Conservation (phyloP, 176 grass and related monocot genomes). For the Avena eriantha region DNA sequence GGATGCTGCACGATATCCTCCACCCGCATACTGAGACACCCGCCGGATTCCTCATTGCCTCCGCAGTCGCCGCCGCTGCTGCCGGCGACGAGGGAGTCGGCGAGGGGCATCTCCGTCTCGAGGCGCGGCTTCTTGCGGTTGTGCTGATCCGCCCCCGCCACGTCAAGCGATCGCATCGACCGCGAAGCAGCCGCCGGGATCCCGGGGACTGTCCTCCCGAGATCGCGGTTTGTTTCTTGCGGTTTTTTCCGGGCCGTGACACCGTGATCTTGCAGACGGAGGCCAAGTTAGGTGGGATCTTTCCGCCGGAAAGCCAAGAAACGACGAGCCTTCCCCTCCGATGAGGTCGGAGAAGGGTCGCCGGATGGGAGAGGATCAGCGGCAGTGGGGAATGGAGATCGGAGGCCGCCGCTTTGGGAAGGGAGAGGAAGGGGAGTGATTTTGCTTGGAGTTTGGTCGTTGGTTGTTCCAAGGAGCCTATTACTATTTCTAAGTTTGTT, state of each 20-base stretch:
- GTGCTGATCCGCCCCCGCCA: slow-evolving; percentile 53
- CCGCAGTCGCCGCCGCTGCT: slow-evolving; percentile 1
- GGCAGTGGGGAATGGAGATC: slow-evolving; percentile 22
- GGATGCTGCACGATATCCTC: slow-evolving; percentile 94
- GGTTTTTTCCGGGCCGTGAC: slow-evolving; percentile 11
- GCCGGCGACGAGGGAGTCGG: slow-evolving; percentile 49
- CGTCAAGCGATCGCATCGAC: slow-evolving; percentile 77
- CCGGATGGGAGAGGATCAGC: neutral
- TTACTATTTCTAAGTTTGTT: slow-evolving; percentile 40
- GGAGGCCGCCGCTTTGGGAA: slow-evolving; percentile 32
- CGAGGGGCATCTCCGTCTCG: slow-evolving; percentile 55
- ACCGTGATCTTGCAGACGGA: slow-evolving; percentile 17
- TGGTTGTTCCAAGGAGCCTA: slow-evolving; percentile 32
- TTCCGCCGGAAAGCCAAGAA: slow-evolving; percentile 25
- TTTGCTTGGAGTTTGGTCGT: slow-evolving; percentile 39
- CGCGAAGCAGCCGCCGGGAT: slow-evolving; percentile 35
- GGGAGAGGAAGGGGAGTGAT: slow-evolving; percentile 1
- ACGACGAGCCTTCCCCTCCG: neutral
- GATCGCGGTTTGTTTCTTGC: slow-evolving; percentile 8
- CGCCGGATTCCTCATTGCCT: neutral
- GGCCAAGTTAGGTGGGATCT: slow-evolving; percentile 24
- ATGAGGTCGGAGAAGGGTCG: neutral
- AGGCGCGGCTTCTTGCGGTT: slow-evolving; percentile 68
- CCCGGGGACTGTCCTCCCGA: slow-evolving; percentile 29
- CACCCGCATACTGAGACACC: slow-evolving; percentile 40